Percentiles rank a stretch among this genome's conserved stretches.
Evolutionary conservation across 768 basidiomycete genomes (phyloP).

Genomic region (Mrakia hoshinonis): DNA sequence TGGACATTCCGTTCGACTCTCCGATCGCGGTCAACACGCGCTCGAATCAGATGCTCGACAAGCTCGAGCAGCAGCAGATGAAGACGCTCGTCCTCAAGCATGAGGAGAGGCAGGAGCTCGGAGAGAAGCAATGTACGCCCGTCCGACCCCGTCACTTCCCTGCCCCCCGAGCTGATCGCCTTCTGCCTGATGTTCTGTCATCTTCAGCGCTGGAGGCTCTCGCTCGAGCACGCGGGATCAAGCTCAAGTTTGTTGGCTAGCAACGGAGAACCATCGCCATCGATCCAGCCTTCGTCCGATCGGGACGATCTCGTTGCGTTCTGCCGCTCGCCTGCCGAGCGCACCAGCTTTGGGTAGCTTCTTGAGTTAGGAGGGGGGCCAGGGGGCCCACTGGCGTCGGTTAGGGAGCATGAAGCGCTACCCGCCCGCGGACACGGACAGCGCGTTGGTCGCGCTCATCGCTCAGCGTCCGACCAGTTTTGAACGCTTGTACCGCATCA

Average conservation of each 20-base stretch:
- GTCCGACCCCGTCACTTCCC: background rate
- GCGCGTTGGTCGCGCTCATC: too few species aligned
- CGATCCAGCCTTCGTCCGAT: too few species aligned
- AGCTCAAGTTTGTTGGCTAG: constrained; percentile 20
- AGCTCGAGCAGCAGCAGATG: constrained; percentile 91
- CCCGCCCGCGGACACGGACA: too few species aligned
- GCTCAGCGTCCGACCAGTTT: too few species aligned
- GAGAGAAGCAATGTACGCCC: constrained; percentile 31
- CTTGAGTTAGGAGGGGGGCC: too few species aligned
- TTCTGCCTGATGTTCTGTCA: background rate
- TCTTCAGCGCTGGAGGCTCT: constrained; percentile 11
- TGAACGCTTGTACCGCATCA: too few species aligned
- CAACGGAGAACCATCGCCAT: too few species aligned
- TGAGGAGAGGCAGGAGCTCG: constrained; percentile 39
- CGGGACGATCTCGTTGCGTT: too few species aligned
- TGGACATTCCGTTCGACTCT: constrained; percentile 80
- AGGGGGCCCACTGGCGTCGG: too few species aligned
- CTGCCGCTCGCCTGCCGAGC: too few species aligned
- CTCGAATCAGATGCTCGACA: constrained; percentile 83
- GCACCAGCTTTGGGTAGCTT: too few species aligned
- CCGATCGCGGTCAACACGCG: constrained; percentile 83
- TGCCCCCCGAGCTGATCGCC: background rate
- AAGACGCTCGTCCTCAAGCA: constrained; percentile 59
- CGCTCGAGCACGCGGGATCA: constrained; percentile 20
- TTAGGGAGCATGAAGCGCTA: too few species aligned